Base-by-base conservation (phyloP, 768 basidiomycete genomes). In the Leccinum subtestaceum region DNA sequence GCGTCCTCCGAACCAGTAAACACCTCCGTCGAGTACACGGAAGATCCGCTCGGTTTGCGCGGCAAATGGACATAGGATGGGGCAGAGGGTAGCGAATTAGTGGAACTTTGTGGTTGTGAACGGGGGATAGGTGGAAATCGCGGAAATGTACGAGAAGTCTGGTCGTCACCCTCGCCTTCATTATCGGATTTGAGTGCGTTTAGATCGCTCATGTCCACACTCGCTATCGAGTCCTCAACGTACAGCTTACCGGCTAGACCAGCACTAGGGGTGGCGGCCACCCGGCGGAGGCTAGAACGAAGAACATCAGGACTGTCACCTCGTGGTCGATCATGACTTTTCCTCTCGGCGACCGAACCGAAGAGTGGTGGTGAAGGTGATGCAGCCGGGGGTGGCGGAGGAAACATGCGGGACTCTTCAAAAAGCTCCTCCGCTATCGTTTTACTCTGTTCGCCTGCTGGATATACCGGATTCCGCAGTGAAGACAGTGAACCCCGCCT, bases 161-260 rank as follows among this genome's bases (percentile, higher is more conserved):
- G 62, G 25, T 68, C 64, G 3, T 72, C 70, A 4, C 36, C 63
- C 29, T 71, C 71, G 4, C 63, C 63, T 12, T 72, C 71, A 27
- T 70, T 58, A 40, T 72, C 71, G 27, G 60, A 66, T 49, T 64
- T 73, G 49, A 71, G 60, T 60, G 71, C 65, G 38, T 49, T 72
- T 52, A 72, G 60, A 52, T 72, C 71, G 63, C 71, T 73, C 61
- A 72, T 72, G 46, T 72, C 71, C 12, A 73, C 62, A 31, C 60
- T 60, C 6, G 71, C 64, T 53, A 72, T 66, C 43, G 68, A 72
- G 43, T 72, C 72, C 25, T 71, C 66, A 2, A 31, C 32, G 29
- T 52, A 50, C 5, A 29, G 49, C 34, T 52, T 57, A 40, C 59
- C 52, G 21, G 25, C 52, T 8, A 64, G 29, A 51, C 45, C 55